Evolutionary conservation across 352 stramenopile species (phyloP).

Genomic region (Pythium aquatile): DNA sequence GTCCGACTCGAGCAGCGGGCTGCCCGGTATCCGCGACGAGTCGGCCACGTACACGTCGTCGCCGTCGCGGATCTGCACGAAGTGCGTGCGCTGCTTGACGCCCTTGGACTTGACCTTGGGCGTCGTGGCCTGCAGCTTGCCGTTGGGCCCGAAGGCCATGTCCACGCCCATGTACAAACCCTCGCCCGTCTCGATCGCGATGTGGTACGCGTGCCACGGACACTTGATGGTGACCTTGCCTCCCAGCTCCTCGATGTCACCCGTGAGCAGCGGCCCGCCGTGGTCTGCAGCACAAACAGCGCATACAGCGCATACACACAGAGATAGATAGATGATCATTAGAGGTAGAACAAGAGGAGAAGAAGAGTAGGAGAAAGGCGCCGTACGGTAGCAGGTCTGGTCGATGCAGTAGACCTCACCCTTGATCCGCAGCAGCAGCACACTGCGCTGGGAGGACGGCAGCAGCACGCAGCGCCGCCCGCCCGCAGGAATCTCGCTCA

Average conservation of each 20-base stretch:
- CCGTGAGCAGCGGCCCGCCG: conserved; percentile 69
- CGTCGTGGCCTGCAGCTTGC: conserved; percentile 47
- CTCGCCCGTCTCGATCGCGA: conserved; percentile 76
- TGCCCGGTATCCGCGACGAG: conserved; percentile 58
- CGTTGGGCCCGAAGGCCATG: conserved; percentile 49
- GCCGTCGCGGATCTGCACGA: conserved; percentile 65
- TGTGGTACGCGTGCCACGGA: conserved; percentile 86
- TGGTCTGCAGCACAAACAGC: conserved; percentile 48
- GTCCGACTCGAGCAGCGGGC: conserved; percentile 56
- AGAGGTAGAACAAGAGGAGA: background rate
- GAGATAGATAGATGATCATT: background rate
- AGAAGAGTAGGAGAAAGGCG: background rate
- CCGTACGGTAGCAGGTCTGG: conserved; percentile 82
- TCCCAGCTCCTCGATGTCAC: conserved; percentile 84
- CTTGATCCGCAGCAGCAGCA: conserved; percentile 64
- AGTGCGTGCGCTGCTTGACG: conserved; percentile 83
- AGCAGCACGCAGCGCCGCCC: conserved; percentile 56
- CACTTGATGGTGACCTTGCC: conserved; percentile 79
- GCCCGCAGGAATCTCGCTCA: conserved; percentile 53
- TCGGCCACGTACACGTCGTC: conserved; percentile 78
- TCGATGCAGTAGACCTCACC: conserved; percentile 83
- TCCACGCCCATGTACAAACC: conserved; percentile 85
- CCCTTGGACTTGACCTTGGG: conserved; percentile 79
- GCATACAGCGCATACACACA: conserved; percentile 1
- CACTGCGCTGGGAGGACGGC: conserved; percentile 61